Evolutionary conservation across 371 early-diverging fungal genomes (phyloP).

Genomic region (Lichtheimia hyalospora): DNA sequence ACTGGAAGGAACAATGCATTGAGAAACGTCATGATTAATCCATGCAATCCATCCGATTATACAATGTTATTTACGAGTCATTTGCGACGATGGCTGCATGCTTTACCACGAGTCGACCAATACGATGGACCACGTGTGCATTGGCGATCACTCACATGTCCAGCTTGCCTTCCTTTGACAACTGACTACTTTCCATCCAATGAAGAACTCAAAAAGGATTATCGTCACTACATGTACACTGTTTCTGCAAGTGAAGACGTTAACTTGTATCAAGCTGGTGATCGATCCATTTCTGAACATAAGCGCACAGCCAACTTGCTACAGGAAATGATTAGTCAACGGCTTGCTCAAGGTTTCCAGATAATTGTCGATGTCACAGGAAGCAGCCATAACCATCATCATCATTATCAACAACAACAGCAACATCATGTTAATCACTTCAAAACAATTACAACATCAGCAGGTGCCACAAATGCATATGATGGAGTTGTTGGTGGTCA

Average conservation of each 20-base stretch:
- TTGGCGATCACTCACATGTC: slow-evolving; percentile 88
- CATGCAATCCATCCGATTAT: slow-evolving; percentile 71
- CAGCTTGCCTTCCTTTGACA: slow-evolving; percentile 93
- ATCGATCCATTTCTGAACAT: slow-evolving; percentile 42
- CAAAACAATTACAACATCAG: too few relatives aligned
- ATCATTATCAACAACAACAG: slow-evolving; percentile 2
- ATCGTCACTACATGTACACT: slow-evolving; percentile 81
- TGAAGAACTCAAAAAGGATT: slow-evolving; percentile 70
- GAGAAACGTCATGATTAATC: slow-evolving; percentile 58
- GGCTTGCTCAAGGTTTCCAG: slow-evolving; percentile 94
- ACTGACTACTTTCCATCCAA: slow-evolving; percentile 85
- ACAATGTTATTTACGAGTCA: slow-evolving; percentile 62
- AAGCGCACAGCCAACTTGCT: slow-evolving; percentile 69
- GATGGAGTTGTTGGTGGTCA: too few relatives aligned
- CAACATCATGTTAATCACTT: too few relatives aligned
- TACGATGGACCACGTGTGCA: slow-evolving; percentile 55
- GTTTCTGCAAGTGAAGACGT: slow-evolving; percentile 74
- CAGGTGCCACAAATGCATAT: too few relatives aligned
- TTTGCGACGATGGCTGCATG: slow-evolving; percentile 83
- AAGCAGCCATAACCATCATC: slow-evolving; percentile 14
- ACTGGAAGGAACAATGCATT: slow-evolving; percentile 18
- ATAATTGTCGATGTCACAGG: slow-evolving; percentile 66
- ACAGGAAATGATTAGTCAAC: slow-evolving; percentile 85
- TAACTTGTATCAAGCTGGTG: slow-evolving; percentile 56
- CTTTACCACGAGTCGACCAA: slow-evolving; percentile 58